Percentiles rank a stretch among this genome's conserved stretches.
phyloP scores from a whole-genome alignment of 495 filamentous ascomycete genomes.

The Xylaria longipes region DNA sequence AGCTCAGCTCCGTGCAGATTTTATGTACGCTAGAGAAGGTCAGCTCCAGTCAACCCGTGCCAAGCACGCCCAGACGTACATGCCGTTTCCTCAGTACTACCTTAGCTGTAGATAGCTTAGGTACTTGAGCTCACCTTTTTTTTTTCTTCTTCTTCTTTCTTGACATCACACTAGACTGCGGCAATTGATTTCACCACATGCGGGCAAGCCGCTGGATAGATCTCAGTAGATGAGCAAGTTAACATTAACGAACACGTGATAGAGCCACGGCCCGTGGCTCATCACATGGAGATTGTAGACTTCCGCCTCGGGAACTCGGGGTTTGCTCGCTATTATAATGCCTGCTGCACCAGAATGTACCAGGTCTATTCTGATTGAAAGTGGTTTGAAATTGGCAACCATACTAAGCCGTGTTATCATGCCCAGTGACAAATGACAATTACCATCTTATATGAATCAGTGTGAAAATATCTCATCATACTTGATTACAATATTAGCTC shows the following conservation, averaged over 20 bases:
- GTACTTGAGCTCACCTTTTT: neutral
- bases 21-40: neutral
- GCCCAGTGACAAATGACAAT: constrained; percentile 8
- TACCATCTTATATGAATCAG: neutral
- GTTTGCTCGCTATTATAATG: neutral
- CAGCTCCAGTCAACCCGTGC: neutral
- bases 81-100: neutral
- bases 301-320: constrained; percentile 3
- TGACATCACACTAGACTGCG: neutral
- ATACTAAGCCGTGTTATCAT: neutral
- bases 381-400: neutral
- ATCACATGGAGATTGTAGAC: neutral
- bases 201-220: neutral
- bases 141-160: neutral
- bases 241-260: neutral
- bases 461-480: constrained; percentile 13
- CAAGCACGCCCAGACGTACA: neutral
- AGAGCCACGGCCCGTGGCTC: neutral
- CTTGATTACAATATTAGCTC: neutral
- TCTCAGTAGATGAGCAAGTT: neutral
- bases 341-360: neutral
- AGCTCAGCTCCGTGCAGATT: constrained; percentile 9
- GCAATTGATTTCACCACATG: neutral
- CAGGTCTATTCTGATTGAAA: neutral
- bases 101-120: neutral